Evolutionary conservation across 2,329 filamentous ascomycete species (phyloP).

Genomic region (Aspergillus candidus): DNA sequence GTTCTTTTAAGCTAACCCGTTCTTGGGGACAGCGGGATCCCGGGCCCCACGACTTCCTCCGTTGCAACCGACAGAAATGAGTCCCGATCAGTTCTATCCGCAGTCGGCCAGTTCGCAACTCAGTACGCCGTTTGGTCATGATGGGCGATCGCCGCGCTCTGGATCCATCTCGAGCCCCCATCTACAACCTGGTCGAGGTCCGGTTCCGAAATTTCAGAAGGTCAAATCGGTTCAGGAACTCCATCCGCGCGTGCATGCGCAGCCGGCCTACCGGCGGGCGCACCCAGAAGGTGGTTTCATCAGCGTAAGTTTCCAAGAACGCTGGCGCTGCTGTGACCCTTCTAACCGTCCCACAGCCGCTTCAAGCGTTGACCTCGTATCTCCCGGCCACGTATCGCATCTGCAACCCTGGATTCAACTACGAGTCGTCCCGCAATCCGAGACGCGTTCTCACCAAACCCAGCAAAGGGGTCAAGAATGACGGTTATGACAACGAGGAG

Average conservation of each 20-base stretch:
- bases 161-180: constrained; percentile 44
- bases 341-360: constrained; percentile 54
- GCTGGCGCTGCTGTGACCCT: neutral
- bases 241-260: constrained; percentile 73
- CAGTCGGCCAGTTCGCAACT: constrained; percentile 63
- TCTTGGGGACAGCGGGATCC: constrained; percentile 38
- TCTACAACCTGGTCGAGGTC: constrained; percentile 50
- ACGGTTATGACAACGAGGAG: constrained; percentile 97
- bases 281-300: constrained; percentile 98
- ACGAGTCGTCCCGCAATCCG: constrained; percentile 94
- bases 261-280: constrained; percentile 85
- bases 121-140: constrained; percentile 58
- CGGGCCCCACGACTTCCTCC: constrained; percentile 65
- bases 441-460: constrained; percentile 94
- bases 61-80: constrained; percentile 62
- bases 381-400: constrained; percentile 94
- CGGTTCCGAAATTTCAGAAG: constrained; percentile 83
- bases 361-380: constrained; percentile 91
- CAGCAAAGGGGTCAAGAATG: constrained; percentile 97
- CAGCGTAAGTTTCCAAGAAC: constrained; percentile 58
- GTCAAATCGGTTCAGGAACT: constrained; percentile 67
- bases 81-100: constrained; percentile 65
- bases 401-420: constrained; percentile 97
- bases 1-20: constrained; percentile 10
- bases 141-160: constrained; percentile 45